Conservation (phyloP, 371 early-diverging fungal species). For the Mucor velutinosus region DNA sequence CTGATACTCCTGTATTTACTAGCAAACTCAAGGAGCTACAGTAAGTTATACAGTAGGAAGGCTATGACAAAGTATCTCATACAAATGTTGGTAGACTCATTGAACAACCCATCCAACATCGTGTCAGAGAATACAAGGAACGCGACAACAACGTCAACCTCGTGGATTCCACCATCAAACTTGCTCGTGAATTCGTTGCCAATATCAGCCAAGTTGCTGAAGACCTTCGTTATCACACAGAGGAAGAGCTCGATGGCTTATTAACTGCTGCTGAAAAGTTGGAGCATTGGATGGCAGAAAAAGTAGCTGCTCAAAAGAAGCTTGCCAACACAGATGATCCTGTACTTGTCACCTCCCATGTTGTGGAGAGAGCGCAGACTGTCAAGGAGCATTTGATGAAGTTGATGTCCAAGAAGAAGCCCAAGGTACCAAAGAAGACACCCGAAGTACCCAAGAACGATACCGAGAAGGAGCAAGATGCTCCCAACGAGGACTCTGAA, state of each 20-base stretch:
- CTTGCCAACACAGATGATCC: constrained; percentile 65
- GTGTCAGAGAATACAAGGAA: constrained; percentile 61
- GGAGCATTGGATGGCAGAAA: constrained; percentile 66
- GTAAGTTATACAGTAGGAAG: constrained; percentile 26
- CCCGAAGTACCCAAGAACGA: constrained; percentile 7
- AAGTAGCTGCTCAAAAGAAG: constrained; percentile 61
- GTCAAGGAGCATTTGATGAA: constrained; percentile 58
- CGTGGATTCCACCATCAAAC: constrained; percentile 44
- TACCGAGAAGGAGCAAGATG: constrained; percentile 1
- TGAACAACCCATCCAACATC: constrained; percentile 66
- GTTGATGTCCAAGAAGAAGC: constrained; percentile 63
- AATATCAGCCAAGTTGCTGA: constrained; percentile 36
- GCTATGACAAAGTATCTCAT: not conserved
- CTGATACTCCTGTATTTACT: constrained; percentile 54
- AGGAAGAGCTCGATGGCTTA: constrained; percentile 62
- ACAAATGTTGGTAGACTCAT: constrained; percentile 42
- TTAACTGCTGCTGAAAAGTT: constrained; percentile 46
- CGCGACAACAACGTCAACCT: constrained; percentile 64
- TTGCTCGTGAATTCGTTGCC: constrained; percentile 47
- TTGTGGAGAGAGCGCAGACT: constrained; percentile 45
- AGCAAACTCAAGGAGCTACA: constrained; percentile 52
- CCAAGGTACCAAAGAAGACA: constrained; percentile 34
- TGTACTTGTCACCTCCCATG: constrained; percentile 59
- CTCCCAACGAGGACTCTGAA: not conserved
- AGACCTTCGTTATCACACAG: constrained; percentile 60